Evolutionary conservation across 805 yeast genomes (phyloP), one percentile per base, ranked within the genome.

Genomic region (Pichia occidentalis): DNA sequence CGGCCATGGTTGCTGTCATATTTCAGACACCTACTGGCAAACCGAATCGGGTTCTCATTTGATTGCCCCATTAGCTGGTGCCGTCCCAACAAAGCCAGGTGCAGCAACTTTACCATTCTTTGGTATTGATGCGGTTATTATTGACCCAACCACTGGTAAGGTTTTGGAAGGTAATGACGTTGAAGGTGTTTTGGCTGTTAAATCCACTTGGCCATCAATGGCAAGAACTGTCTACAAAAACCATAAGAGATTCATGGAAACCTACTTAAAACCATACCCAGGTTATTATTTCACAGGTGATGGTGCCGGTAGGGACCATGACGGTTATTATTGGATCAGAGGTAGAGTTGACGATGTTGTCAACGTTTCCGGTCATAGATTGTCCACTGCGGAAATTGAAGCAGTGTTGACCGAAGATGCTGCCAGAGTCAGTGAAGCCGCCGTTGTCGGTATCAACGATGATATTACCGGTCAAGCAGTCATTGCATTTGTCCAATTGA

Each of bases 281-380:
- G 94, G 95, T 42, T 77, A 74, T 66, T 92, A 87, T 68, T 92
- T 92, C 71, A 84, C 97, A 10, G 98, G 98, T 54, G 98, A 90
- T 61, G 97, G 97, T 66, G 97, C 97, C 38, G 97, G 95, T 30
- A 79, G 97, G 60, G 98, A 92, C 62, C 76, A 76, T 46, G 97
- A 92, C 57, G 97, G 97, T 35, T 92, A 80, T 71, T 85, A 79
- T 69, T 92, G 97, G 96, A 90, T 92, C 61, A 76, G 90, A 63
- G 98, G 98, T 54, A 82, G 98, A 64, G 97, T 92, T 47, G 97
- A 92, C 61, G 98, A 92, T 56, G 97, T 92, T 43, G 98, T 90
- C 50, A 92, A 92, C 58, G 97, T 92, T 27, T 81, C 95, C 37
- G 98, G 98, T 50, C 98, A 92, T 67, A 80, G 98, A 64, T 73